These are phyloP conservation scores for Corinectria fuckeliana DNA, from an alignment of 2,329 filamentous ascomycete species.

Conservation along the genomic window DNA sequence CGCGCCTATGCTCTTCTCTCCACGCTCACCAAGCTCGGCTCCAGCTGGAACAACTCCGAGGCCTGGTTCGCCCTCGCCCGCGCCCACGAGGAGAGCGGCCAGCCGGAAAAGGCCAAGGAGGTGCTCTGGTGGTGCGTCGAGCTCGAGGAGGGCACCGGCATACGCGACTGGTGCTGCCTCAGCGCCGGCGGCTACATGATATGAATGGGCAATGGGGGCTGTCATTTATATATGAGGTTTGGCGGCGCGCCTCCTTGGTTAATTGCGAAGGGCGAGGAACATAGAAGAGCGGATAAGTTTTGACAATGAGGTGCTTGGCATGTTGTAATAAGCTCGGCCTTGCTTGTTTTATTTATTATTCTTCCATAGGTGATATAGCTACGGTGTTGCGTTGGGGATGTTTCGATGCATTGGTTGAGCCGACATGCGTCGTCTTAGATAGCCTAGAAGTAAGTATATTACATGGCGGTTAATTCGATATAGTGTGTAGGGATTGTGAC, in stretches of 20 bases:
- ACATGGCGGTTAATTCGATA: neutral
- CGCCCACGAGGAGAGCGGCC: slow-evolving; percentile 86
- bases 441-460: slow-evolving; percentile 6
- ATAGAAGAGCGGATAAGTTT: neutral
- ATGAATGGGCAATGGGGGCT: slow-evolving; percentile 22
- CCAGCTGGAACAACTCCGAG: slow-evolving; percentile 89
- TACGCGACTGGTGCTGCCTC: slow-evolving; percentile 79
- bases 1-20: slow-evolving; percentile 85
- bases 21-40: slow-evolving; percentile 82
- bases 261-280: neutral
- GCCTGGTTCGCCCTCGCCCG: slow-evolving; percentile 90
- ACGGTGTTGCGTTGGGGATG: slow-evolving; percentile 13
- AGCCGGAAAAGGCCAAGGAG: slow-evolving; percentile 86
- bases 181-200: slow-evolving; percentile 70
- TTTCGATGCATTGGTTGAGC: slow-evolving; percentile 20
- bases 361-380: slow-evolving; percentile 1
- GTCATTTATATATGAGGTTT: neutral
- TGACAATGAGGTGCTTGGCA: neutral
- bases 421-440: neutral
- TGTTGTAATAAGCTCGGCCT: neutral
- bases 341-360: neutral
- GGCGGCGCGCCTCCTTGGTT: neutral
- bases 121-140: slow-evolving; percentile 98
- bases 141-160: slow-evolving; percentile 82
- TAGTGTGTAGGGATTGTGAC: neutral